These are phyloP conservation scores for Chaetomium strumarium DNA, from an alignment of 2,329 filamentous ascomycete genomes.

Conservation along the genomic window DNA sequence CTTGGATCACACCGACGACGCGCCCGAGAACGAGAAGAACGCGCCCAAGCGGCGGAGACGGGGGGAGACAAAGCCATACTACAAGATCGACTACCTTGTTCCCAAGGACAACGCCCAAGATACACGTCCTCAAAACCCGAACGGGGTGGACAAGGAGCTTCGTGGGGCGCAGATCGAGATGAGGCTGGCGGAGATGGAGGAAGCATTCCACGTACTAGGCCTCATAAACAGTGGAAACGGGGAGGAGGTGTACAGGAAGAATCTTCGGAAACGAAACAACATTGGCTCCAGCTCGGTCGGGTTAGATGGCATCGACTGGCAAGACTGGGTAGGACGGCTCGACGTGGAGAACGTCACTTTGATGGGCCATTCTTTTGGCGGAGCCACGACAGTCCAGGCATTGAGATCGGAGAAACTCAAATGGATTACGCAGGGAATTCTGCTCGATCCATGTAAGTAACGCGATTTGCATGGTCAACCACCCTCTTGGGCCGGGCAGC, in stretches of 20 bases:
- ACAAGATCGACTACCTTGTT: constrained; percentile 57
- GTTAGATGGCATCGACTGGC: constrained; percentile 50
- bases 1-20: constrained; percentile 23
- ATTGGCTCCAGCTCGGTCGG: constrained; percentile 54
- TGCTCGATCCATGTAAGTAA: constrained; percentile 54
- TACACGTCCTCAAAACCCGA: constrained; percentile 48
- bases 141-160: constrained; percentile 55
- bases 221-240: constrained; percentile 51
- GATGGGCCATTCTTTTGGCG: constrained; percentile 63
- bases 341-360: constrained; percentile 52
- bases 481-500: too few species aligned
- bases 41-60: neutral
- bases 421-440: constrained; percentile 57
- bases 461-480: too few species aligned
- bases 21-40: constrained; percentile 5
- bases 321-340: constrained; percentile 50
- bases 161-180: constrained; percentile 57
- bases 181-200: constrained; percentile 58
- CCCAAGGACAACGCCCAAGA: constrained; percentile 49
- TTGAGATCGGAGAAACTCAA: constrained; percentile 50
- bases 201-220: constrained; percentile 52
- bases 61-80: constrained; percentile 36
- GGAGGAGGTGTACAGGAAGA: constrained; percentile 42
- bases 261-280: constrained; percentile 52
- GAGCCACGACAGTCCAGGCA: constrained; percentile 57